Evolutionary conservation across 805 yeast genomes (phyloP).

Genomic region (Isabelozyma gotoi): DNA sequence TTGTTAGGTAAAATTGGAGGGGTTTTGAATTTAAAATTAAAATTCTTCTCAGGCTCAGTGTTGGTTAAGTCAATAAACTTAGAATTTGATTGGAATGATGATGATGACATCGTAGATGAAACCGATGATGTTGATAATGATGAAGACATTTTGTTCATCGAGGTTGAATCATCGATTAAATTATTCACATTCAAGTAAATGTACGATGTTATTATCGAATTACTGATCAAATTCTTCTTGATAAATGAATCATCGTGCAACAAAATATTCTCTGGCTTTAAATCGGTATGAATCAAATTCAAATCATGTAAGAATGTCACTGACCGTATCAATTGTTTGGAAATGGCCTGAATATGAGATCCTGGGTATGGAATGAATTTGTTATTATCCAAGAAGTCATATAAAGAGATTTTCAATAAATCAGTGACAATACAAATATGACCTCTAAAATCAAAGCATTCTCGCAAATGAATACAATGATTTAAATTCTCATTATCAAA

Average conservation of each 20-base stretch:
- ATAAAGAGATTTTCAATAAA: slow-evolving; percentile 77
- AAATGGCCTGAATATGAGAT: slow-evolving; percentile 83
- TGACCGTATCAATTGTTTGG: slow-evolving; percentile 79
- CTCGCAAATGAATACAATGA: slow-evolving; percentile 82
- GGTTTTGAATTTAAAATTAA: slow-evolving; percentile 6
- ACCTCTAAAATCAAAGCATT: slow-evolving; percentile 88
- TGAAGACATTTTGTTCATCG: slow-evolving; percentile 10
- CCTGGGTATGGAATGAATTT: slow-evolving; percentile 91
- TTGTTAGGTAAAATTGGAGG: slow-evolving; percentile 5
- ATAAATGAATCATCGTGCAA: slow-evolving; percentile 53
- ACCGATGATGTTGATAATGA: background rate
- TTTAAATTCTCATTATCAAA: slow-evolving; percentile 67
- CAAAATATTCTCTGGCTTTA: slow-evolving; percentile 93
- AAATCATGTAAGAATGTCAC: slow-evolving; percentile 89
- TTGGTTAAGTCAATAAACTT: slow-evolving; percentile 4
- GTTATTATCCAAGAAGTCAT: slow-evolving; percentile 86
- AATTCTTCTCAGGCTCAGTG: background rate
- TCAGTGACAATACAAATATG: slow-evolving; percentile 95
- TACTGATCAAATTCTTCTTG: slow-evolving; percentile 34
- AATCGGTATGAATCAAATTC: slow-evolving; percentile 89
- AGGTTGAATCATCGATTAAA: slow-evolving; percentile 11
- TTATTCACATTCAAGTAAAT: slow-evolving; percentile 18
- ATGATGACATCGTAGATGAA: background rate
- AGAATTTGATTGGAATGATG: slow-evolving; percentile 3
- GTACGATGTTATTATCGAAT: slow-evolving; percentile 34